Base-by-base conservation (phyloP, 140 eudicot species). In the Bidens hawaiensis region DNA sequence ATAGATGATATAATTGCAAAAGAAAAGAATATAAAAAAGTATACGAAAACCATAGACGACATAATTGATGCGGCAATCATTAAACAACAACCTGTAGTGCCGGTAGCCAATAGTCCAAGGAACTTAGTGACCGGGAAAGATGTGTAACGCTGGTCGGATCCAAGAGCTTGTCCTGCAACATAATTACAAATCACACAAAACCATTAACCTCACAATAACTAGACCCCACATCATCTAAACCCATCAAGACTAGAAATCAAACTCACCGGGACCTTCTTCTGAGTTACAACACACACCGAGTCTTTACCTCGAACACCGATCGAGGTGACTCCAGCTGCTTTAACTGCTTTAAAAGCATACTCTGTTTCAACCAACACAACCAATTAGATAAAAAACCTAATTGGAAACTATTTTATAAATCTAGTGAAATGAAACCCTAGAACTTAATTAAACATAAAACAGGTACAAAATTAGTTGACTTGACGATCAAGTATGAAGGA, bases 211-310 rank as follows among this genome's bases (percentile, higher is more conserved):
- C 3, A 28, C 33, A 28, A 28, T 28, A 28, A 28, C 3, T 28
- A 28, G 21, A 72, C 49, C 24, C 15, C 22, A 40, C 15, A 0
- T 2, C 41, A 73, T 2, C 28, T n/a, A 1, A 45, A 64, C 24
- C 26, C 18, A 4, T 5, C 0, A 53, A 38, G 40, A 49, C 1
- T 3, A 27, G 48, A 0, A 34, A 11, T 14, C 1, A 47, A 0
- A 82, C 96, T 53, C 73, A 91, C 96, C 60, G 96, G 96, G 23
- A 93, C 96, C 76, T 93, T 93, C 96, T 93, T 93, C 85, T 88
- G 99, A 31, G 99, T 85, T 9, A 93, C 99, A 60, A 93, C 99
- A 38, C 99, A 93, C 4, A 93, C 99, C 0, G 95, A 93, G 40
- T 93, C 99, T 56, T 82, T 82, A 38, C 99, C 99, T 6, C 99